Evolutionary conservation across 1,284 basidiomycete species (phyloP), one percentile per base, ranked within the genome.

Genomic region (Albatrellus sp.): DNA sequence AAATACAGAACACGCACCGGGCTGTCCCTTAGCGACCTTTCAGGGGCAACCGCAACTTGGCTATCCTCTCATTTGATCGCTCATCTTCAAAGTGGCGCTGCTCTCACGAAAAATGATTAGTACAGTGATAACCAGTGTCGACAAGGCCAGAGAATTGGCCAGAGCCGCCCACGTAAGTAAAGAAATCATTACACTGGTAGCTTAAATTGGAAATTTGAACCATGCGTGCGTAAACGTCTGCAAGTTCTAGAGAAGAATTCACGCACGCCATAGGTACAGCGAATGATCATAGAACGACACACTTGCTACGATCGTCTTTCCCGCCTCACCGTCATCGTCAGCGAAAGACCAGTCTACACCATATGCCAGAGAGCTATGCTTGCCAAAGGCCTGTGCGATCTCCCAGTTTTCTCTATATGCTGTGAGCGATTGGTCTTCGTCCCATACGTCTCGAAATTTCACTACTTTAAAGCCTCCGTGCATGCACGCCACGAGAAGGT

Each of bases 251-350:
- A 35, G 34, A 35, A 35, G 13, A 16, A n/a, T 13, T 57, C 60
- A 85, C 42, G 72, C 80, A 43, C 63, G 65, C 94, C 94, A 98
- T 24, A 93, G 55, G 60, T 84, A 77, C 62, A 98, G 59, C 19
- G 69, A 64, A 57, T 92, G 87, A 60, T 99, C 94, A 60, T 98
- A 98, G 63, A 99, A 99, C 13, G 93, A 97, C 60, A 91, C 96
- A 56, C 85, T 94, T 19, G 80, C 90, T 29, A 98, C 71, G 29
- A 86, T 52, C 3, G 74, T 81, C 40, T 65, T 45, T 43, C 50
- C 49, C 36, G 44, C 39, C 19, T 44, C 62, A 1, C 52, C 13
- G 12, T 2, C 20, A 10, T 31, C 39, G 1, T 50, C 53, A 14
- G 58, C 65, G 50, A 68, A 75, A n/a, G 79, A 83, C 94, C 96